Conservation (phyloP, 106 monocot genomes). For the Cymbidium sinense region DNA sequence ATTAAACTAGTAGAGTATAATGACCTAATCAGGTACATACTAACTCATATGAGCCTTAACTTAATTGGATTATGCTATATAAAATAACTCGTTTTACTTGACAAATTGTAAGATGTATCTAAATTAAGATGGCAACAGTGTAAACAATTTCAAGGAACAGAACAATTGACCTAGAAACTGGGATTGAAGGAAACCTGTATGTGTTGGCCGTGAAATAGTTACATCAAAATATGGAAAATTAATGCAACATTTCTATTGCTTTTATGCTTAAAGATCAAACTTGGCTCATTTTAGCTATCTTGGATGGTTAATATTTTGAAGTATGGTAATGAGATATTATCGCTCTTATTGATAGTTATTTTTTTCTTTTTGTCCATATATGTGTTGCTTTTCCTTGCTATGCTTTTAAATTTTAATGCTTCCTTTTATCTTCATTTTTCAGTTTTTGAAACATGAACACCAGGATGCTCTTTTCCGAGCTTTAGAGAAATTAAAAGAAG, state of each 20-base stretch:
- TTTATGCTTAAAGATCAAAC: not conserved
- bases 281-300: not conserved
- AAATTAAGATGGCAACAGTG: no score
- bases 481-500: conserved; percentile 9
- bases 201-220: no score
- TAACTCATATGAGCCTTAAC: no score
- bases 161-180: no score
- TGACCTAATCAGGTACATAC: no score
- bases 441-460: conserved; percentile 7
- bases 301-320: not conserved
- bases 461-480: conserved; percentile 9
- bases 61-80: no score
- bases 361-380: not conserved
- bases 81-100: no score
- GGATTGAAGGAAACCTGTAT: no score
- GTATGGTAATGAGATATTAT: not conserved
- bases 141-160: no score
- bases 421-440: not conserved
- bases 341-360: not conserved
- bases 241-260: not conserved
- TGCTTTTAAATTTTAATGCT: conserved; percentile 1
- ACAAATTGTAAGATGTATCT: no score
- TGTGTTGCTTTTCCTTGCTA: not conserved
- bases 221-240: not conserved
- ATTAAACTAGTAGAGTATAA: no score